These are phyloP conservation scores for Chrysosphaeria jannelii DNA, from an alignment of 2,329 filamentous ascomycete species.

Conservation along the genomic window DNA sequence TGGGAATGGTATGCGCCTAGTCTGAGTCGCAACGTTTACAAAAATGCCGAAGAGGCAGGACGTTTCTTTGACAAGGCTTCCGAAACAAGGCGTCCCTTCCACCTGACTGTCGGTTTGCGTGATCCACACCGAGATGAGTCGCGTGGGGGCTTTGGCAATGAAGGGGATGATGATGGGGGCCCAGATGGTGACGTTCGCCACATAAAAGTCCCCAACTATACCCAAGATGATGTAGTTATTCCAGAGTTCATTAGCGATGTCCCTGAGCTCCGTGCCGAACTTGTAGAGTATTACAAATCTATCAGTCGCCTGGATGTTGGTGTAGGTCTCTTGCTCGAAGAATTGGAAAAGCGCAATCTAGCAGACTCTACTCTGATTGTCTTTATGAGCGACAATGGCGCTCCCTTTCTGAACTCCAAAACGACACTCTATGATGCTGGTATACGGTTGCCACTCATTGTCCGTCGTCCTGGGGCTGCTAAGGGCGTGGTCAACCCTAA, in stretches of 20 bases:
- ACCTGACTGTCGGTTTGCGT: slow-evolving; percentile 14
- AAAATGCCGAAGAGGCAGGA: slow-evolving; percentile 10
- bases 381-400: slow-evolving; percentile 17
- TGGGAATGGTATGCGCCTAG: slow-evolving; percentile 14
- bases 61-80: slow-evolving; percentile 11
- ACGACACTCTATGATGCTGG: slow-evolving; percentile 19
- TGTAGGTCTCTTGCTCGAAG: slow-evolving; percentile 11
- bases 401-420: slow-evolving; percentile 17
- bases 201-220: slow-evolving; percentile 5
- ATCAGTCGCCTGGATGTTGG: slow-evolving; percentile 14
- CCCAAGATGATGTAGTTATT: slow-evolving; percentile 10
- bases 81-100: slow-evolving; percentile 10
- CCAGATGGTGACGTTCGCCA: slow-evolving; percentile 3
- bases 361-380: slow-evolving; percentile 12
- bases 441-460: slow-evolving; percentile 13
- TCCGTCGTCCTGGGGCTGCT: slow-evolving; percentile 9
- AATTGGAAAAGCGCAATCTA: slow-evolving; percentile 8
- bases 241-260: slow-evolving; percentile 13
- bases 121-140: slow-evolving; percentile 16
- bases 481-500: slow-evolving; percentile 11
- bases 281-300: slow-evolving; percentile 13
- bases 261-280: slow-evolving; percentile 12
- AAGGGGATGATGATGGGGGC: slow-evolving; percentile 6
- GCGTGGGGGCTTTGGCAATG: slow-evolving; percentile 14
- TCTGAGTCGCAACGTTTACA: slow-evolving; percentile 13